phyloP scores from a whole-genome alignment of 345 rosid genomes.

The Lumnitzera littorea region DNA sequence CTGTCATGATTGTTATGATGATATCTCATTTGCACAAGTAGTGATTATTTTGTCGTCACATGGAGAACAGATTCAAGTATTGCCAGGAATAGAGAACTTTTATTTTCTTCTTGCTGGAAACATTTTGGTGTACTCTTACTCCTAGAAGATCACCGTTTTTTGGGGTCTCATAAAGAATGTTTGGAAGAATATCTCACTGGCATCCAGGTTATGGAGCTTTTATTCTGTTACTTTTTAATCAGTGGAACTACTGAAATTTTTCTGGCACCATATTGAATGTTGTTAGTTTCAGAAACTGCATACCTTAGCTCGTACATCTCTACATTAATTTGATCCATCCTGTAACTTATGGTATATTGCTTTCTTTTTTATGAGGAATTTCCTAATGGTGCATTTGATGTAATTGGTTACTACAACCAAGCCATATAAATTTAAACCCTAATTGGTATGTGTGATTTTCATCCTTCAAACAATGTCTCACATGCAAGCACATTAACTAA shows the following conservation, averaged over 20 bases:
- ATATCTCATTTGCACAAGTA: slow-evolving; percentile 13
- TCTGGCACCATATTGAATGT: neutral
- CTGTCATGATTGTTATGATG: slow-evolving; percentile 10
- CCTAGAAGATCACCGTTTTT: slow-evolving; percentile 63
- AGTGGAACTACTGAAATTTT: too few relatives aligned
- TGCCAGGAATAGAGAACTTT: slow-evolving; percentile 32
- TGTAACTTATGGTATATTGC: too few relatives aligned
- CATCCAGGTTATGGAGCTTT: slow-evolving; percentile 48
- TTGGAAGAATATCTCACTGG: slow-evolving; percentile 73
- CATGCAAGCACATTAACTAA: too few relatives aligned
- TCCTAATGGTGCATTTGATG: too few relatives aligned
- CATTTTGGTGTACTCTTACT: slow-evolving; percentile 59
- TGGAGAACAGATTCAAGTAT: slow-evolving; percentile 34
- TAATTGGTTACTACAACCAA: too few relatives aligned
- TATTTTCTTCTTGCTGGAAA: slow-evolving; percentile 90
- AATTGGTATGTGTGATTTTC: too few relatives aligned
- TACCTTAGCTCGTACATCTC: too few relatives aligned
- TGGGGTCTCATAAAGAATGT: slow-evolving; percentile 48
- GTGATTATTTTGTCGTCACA: neutral
- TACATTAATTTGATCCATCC: too few relatives aligned
- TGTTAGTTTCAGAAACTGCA: neutral
- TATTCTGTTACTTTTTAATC: neutral
- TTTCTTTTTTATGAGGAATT: too few relatives aligned
- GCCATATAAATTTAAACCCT: too few relatives aligned
- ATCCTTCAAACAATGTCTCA: too few relatives aligned